phyloP scores from a whole-genome alignment of 2,329 filamentous ascomycete species.

The Aspergillus proliferans region DNA sequence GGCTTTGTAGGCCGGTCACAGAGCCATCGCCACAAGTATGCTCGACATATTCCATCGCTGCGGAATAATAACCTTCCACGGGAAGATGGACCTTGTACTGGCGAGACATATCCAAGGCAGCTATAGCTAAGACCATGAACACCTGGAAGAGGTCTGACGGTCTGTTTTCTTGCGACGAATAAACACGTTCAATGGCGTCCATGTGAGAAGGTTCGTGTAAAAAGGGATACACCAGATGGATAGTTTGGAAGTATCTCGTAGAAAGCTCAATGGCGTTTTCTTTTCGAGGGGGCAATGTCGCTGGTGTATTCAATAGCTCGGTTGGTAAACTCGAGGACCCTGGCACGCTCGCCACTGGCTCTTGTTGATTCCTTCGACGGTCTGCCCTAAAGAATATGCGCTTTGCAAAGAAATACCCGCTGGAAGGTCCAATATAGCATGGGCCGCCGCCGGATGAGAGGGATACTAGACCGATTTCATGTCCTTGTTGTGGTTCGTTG shows the following conservation, averaged over 20 bases:
- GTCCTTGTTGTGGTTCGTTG: slow-evolving; percentile 24
- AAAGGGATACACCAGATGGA: slow-evolving; percentile 47
- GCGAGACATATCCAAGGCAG: slow-evolving; percentile 41
- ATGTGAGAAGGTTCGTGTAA: slow-evolving; percentile 43
- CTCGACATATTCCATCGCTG: slow-evolving; percentile 45
- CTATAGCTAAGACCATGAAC: slow-evolving; percentile 50
- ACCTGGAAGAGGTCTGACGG: slow-evolving; percentile 42
- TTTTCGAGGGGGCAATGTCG: slow-evolving; percentile 21
- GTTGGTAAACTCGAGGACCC: slow-evolving; percentile 17
- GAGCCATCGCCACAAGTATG: slow-evolving; percentile 45
- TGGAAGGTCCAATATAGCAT: slow-evolving; percentile 52
- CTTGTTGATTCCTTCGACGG: slow-evolving; percentile 11
- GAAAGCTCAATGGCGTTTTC: slow-evolving; percentile 39
- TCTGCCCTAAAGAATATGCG: slow-evolving; percentile 41
- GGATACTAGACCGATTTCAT: slow-evolving; percentile 51
- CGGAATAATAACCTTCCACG: slow-evolving; percentile 45
- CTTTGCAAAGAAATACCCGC: slow-evolving; percentile 49
- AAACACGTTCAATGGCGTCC: slow-evolving; percentile 29
- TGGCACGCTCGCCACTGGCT: slow-evolving; percentile 1
- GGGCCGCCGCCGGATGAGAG: slow-evolving; percentile 43
- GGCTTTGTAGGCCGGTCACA: slow-evolving; percentile 45
- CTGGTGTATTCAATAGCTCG: slow-evolving; percentile 23
- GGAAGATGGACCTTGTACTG: slow-evolving; percentile 41
- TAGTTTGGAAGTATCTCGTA: slow-evolving; percentile 44
- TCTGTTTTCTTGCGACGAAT: slow-evolving; percentile 19